Evolutionary conservation across 129 eudicot genomes (phyloP).

Genomic region (Chrysanthemum makinoi): DNA sequence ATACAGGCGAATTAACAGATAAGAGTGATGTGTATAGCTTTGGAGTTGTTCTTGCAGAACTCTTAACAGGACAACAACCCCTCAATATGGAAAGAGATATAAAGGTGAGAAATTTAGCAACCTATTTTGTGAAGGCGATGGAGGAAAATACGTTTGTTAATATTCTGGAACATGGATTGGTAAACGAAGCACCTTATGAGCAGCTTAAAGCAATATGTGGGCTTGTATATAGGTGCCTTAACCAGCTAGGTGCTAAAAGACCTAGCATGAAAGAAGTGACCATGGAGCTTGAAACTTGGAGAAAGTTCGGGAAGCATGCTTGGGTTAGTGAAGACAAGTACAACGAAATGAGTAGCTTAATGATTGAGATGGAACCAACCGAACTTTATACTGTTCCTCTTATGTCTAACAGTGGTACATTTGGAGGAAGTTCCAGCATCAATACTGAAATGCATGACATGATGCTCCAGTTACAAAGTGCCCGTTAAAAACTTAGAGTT

Average conservation of each 20-base stretch:
- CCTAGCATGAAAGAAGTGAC: conserved; percentile 21
- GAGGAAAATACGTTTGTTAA: not conserved
- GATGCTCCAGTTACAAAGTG: too few relatives aligned
- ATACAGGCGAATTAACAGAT: not conserved
- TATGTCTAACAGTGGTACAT: not conserved
- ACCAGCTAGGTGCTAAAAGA: not conserved
- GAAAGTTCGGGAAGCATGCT: not conserved
- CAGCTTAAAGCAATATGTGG: not conserved
- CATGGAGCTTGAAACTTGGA: conserved; percentile 12
- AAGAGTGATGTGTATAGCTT: conserved; percentile 14
- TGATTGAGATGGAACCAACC: not conserved
- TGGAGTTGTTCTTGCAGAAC: conserved; percentile 17
- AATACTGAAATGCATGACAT: too few relatives aligned
- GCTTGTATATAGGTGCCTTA: conserved; percentile 2
- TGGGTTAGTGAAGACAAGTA: conserved; percentile 5
- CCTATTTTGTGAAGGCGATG: not conserved
- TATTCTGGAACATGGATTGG: not conserved
- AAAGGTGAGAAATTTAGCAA: not conserved
- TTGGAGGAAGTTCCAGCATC: not conserved
- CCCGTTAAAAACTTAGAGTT: too few relatives aligned
- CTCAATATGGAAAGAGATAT: not conserved
- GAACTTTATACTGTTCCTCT: conserved; percentile 3
- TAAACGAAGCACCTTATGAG: conserved; percentile 8
- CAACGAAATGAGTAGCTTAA: not conserved
- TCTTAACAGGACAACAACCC: not conserved